phyloP scores from a whole-genome alignment of 169 alveolate genomes.

The Theileria equi region DNA sequence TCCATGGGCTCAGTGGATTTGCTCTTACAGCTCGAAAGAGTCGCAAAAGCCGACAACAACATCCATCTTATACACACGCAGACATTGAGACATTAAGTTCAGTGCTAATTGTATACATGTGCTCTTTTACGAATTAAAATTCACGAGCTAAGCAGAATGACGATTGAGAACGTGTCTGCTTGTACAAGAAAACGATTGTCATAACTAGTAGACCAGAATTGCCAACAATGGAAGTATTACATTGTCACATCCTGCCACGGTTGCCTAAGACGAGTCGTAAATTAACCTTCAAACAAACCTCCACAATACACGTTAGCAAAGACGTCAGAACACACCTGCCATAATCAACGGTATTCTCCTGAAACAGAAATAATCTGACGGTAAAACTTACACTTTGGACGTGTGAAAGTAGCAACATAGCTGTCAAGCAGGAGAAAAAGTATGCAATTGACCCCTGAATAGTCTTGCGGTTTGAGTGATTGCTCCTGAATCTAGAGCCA shows the following conservation, averaged over 20 bases:
- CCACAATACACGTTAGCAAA: not conserved
- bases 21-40: too few relatives aligned
- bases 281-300: conserved; percentile 3
- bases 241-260: conserved; percentile 1
- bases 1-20: too few relatives aligned
- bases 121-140: too few relatives aligned
- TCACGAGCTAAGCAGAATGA: too few relatives aligned
- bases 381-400: conserved; percentile 7
- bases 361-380: not conserved
- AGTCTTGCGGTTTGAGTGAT: conserved; percentile 23
- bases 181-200: too few relatives aligned
- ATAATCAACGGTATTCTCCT: conserved; percentile 3
- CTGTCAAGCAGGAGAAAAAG: conserved; percentile 10
- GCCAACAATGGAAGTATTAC: conserved; percentile 10
- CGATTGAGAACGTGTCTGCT: too few relatives aligned
- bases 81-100: too few relatives aligned
- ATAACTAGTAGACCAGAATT: conserved; percentile 7
- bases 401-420: not conserved
- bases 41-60: too few relatives aligned
- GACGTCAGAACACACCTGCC: conserved; percentile 1
- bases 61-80: too few relatives aligned
- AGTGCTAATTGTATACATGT: too few relatives aligned
- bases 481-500: conserved; percentile 15
- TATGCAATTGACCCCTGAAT: conserved; percentile 27
- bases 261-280: not conserved